Percentiles rank a stretch among this genome's conserved stretches.
Conservation (phyloP, 805 yeast genomes). For the Metschnikowia bowlesiae region DNA sequence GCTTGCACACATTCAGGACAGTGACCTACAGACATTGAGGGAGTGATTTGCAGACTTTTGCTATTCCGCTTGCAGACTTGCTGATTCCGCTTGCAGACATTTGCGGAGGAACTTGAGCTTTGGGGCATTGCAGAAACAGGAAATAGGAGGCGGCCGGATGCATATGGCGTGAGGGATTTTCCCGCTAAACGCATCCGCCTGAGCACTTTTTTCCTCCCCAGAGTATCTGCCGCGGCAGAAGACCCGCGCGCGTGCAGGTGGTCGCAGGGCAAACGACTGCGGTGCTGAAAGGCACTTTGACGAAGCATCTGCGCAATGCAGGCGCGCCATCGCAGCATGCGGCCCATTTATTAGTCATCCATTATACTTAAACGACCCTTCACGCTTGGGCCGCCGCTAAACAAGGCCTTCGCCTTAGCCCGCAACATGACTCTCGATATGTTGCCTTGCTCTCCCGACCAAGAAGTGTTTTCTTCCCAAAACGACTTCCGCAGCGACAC, state of each 20-base stretch:
- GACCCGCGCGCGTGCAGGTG: too few species aligned
- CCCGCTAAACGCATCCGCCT: not conserved
- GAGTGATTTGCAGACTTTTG: too few species aligned
- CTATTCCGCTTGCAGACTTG: too few species aligned
- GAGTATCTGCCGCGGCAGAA: too few species aligned
- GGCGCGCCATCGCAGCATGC: slow-evolving; percentile 2
- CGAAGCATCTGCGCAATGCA: not conserved
- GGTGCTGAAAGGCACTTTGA: not conserved
- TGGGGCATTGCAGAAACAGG: too few species aligned
- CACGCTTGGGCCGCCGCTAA: not conserved
- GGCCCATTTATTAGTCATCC: slow-evolving; percentile 1
- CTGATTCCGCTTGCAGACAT: too few species aligned
- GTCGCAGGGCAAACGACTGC: not conserved
- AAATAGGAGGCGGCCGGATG: not conserved
- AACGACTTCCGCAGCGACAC: slow-evolving; percentile 65
- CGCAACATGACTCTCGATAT: slow-evolving; percentile 11
- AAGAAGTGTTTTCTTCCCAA: slow-evolving; percentile 8
- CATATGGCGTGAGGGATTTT: not conserved
- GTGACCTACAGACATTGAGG: too few species aligned
- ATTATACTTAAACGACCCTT: not conserved
- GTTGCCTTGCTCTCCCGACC: not conserved
- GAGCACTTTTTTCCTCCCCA: not conserved
- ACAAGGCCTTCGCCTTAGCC: not conserved
- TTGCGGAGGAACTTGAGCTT: too few species aligned
- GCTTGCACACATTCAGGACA: too few species aligned